Evolutionary conservation across 257 asterid species (phyloP), one percentile per base, ranked within the genome.

Genomic region (Capsicum chinense): DNA sequence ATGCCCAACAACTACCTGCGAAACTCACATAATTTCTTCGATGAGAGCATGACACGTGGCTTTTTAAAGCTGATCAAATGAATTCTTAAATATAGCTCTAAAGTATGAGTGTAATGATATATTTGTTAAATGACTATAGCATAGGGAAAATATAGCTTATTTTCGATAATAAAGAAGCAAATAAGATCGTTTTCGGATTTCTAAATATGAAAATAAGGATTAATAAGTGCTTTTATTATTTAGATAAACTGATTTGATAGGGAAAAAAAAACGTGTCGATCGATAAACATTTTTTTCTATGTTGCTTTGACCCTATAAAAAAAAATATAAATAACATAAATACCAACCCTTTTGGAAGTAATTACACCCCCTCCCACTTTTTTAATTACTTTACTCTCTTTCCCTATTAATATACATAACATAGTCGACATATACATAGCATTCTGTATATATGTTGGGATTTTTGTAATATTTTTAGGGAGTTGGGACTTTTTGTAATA

Each of bases 1-100:
- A 84, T 11, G 85, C 83, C 79, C 83, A 79, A 13, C 79, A 79
- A 21, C 83, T 84, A 19, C 86, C 76, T 68, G 19, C 12, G 37
- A 35, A 67, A 7, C 21, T 67, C 76, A 37, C 52, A 37, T 67
- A 67, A 14, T 66, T 33, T 2, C 0, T 7, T 35, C 48, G 13
- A 33, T 66, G 33, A 66, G 73, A 66, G 71, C 10, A 33, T 6
- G 47, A 66, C 9, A 33, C 47, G 5, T 12, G 47, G 3, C n/a
- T 35, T 66, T 66, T 8, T 60, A n/a, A 57, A 57, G 63, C 4
- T 5, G 21, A 57, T 26, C 33, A 57, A 16, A 57, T 57, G 10
- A 16, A 58, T 21, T 16, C 2, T 57, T 58, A n/a, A n/a, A n/a
- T 60, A n/a, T n/a, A n/a, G 6, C 9, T 60, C 35, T 9, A 8